A percentile compares a stretch with the other conserved stretches of the same genome.
Conservation (phyloP, 1,139 yeast genomes). For the Chernovozyma aurita region DNA sequence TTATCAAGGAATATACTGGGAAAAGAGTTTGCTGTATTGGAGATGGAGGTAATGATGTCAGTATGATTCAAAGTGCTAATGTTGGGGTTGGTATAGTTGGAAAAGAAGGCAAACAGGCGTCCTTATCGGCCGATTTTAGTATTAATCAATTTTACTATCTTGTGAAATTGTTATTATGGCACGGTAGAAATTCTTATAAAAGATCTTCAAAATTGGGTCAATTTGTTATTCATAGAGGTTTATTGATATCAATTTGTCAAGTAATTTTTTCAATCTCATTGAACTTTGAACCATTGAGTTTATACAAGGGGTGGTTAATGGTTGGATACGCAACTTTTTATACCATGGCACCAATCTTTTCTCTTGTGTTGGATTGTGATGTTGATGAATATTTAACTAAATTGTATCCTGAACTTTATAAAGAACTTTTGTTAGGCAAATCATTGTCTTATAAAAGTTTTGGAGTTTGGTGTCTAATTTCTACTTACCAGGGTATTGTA, state of each 20-base stretch:
- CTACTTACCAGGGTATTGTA: slow-evolving; percentile 79
- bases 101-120: slow-evolving; percentile 96
- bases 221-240: slow-evolving; percentile 93
- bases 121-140: slow-evolving; percentile 94
- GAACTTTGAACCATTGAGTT: slow-evolving; percentile 85
- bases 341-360: slow-evolving; percentile 98
- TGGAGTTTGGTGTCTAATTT: slow-evolving; percentile 85
- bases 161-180: slow-evolving; percentile 89
- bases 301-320: slow-evolving; percentile 95
- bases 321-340: slow-evolving; percentile 96
- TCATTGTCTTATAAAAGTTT: slow-evolving; percentile 85
- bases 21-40: slow-evolving; percentile 97
- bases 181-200: slow-evolving; percentile 94
- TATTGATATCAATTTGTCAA: slow-evolving; percentile 93
- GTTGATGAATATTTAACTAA: slow-evolving; percentile 86
- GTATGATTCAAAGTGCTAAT: slow-evolving; percentile 98
- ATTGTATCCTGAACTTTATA: slow-evolving; percentile 90
- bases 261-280: slow-evolving; percentile 88
- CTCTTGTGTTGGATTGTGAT: slow-evolving; percentile 86
- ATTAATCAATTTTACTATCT: slow-evolving; percentile 88
- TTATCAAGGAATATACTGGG: slow-evolving; percentile 74
- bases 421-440: slow-evolving; percentile 83
- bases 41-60: slow-evolving; percentile 98
- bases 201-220: slow-evolving; percentile 93
- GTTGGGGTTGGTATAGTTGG: slow-evolving; percentile 99